Evolutionary conservation across 345 rosid genomes (phyloP).

Genomic region (Rhodamnia rubescens): DNA sequence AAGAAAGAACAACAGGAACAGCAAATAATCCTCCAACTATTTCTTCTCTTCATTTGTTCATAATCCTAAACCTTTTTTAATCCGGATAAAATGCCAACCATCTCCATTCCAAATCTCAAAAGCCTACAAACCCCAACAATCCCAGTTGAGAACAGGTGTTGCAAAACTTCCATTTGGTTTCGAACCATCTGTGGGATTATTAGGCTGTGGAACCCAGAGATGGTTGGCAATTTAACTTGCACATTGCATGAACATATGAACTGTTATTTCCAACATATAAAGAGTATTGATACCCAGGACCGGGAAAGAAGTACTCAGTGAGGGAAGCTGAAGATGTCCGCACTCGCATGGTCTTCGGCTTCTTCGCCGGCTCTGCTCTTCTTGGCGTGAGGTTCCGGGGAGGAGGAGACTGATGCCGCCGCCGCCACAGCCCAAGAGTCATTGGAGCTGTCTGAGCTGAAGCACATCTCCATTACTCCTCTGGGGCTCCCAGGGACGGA

Average conservation of each 20-base stretch:
- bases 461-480: slow-evolving; percentile 54
- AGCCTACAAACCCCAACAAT: neutral
- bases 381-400: slow-evolving; percentile 46
- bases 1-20: neutral
- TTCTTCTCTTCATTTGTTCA: slow-evolving; percentile 4
- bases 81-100: slow-evolving; percentile 53
- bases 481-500: slow-evolving; percentile 54
- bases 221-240: slow-evolving; percentile 46
- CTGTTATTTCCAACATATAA: neutral
- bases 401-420: slow-evolving; percentile 34
- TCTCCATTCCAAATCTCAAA: slow-evolving; percentile 27
- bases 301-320: neutral
- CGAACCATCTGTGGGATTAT: neutral
- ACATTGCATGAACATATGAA: neutral
- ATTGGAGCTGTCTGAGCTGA: slow-evolving; percentile 50
- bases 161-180: neutral
- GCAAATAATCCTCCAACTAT: neutral
- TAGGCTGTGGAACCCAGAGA: slow-evolving; percentile 28
- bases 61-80: neutral
- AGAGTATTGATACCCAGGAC: slow-evolving; percentile 6
- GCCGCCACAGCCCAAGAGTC: slow-evolving; percentile 37
- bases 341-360: neutral
- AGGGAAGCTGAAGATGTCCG: neutral
- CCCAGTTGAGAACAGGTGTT: neutral
- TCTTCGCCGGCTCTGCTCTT: slow-evolving; percentile 23